A percentile compares a stretch with the other conserved stretches of the same genome.
phyloP scores from a whole-genome alignment of 1,139 yeast species.

The Debaryomyces sp. region DNA sequence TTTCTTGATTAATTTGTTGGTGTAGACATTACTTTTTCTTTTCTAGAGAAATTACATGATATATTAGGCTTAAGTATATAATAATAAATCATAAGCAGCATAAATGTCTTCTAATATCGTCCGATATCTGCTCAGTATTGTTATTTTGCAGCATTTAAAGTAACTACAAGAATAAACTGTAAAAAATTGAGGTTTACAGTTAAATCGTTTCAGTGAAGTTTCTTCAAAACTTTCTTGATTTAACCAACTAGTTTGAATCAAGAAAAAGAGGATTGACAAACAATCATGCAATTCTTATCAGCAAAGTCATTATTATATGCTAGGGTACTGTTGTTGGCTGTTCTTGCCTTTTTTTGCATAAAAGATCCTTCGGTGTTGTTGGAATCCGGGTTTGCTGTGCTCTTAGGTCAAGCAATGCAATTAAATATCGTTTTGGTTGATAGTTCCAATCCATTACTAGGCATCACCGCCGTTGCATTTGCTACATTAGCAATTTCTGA shows the following conservation, averaged over 20 bases:
- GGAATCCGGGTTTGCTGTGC: constrained; percentile 50
- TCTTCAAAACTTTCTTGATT: background rate
- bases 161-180: background rate
- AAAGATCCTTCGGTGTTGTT: constrained; percentile 49
- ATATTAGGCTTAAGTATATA: constrained; percentile 1
- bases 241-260: background rate
- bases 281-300: constrained; percentile 57
- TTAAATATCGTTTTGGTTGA: constrained; percentile 48
- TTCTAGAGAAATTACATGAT: background rate
- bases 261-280: background rate
- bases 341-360: constrained; percentile 61
- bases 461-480: constrained; percentile 51
- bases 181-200: background rate
- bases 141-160: background rate
- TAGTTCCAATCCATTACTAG: constrained; percentile 53
- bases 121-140: background rate
- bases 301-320: constrained; percentile 52
- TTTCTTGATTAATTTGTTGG: background rate
- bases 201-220: background rate
- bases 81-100: background rate
- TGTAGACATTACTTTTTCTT: background rate
- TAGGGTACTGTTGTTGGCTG: constrained; percentile 49
- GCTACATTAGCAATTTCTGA: constrained; percentile 52
- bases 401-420: constrained; percentile 62
- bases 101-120: background rate